Evolutionary conservation across 306 rosid species (phyloP), one percentile per base, ranked within the genome.

Genomic region (Glycine soja): DNA sequence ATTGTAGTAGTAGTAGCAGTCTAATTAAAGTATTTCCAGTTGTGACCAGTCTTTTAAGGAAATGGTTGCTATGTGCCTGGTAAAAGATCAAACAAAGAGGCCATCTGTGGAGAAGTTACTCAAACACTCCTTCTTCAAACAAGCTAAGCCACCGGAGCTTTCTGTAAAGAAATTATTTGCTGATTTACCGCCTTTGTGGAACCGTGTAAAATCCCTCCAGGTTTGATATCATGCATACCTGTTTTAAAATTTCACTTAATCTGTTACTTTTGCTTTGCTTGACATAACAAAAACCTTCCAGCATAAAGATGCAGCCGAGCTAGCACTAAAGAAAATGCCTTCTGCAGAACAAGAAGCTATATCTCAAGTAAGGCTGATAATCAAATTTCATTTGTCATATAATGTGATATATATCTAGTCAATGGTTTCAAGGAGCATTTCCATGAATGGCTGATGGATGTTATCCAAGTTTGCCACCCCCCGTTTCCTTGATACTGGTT

Each of bases 11-110:
- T 85, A 68, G 84, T 85, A 81, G 88, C 88, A 84, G 87, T 90
- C 98, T 96, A 92, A 96, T 93, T 92, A 89, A 92, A 90, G 91
- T 91, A 90, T 92, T 90, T 93, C 89, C 97, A 92, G 99, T 92
- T 86, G 98, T 93, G 86, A 91, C 84, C 99, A 96, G 99, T 92
- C 97, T 88, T 96, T 96, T 90, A 96, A 96, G 92, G 98, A 96
- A 88, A 93, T 96, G 98, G 99, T 93, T 91, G 98, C 99, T 64
- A 96, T 96, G 99, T 93, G 99, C 90, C 87, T 96, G 88, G 99
- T 96, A 79, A 96, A 96, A 90, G 99, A 96, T 87, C 99, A 93
- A 85, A 76, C 98, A 54, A 96, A 93, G 92, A 90, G 99, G 84
- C 99, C 99, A 38, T 80, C 98, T 0, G 95, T 94, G 62, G 99